These are phyloP conservation scores for Nitzschia sp. DNA, from an alignment of 108 stramenopile genomes.

Conservation along the genomic window DNA sequence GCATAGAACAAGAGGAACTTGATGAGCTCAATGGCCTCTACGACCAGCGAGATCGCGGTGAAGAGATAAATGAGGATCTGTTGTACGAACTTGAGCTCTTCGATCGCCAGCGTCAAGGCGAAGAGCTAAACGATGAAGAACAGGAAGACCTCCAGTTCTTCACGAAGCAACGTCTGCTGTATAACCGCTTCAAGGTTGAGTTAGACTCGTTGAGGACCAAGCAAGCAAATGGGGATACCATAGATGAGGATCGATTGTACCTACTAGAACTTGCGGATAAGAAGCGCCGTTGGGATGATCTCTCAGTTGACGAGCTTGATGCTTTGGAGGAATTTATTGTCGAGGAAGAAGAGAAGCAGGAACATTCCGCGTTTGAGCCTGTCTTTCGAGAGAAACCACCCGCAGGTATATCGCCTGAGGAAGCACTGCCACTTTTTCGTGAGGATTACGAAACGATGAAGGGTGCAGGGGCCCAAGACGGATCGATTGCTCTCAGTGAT, in stretches of 20 bases:
- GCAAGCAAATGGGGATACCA: slow-evolving; percentile 1
- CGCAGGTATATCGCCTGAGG: too few species aligned
- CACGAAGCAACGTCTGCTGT: neutral
- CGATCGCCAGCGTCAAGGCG: slow-evolving; percentile 24
- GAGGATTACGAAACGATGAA: too few species aligned
- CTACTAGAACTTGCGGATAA: slow-evolving; percentile 7
- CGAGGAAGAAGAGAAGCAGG: slow-evolving; percentile 1
- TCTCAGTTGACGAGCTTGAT: slow-evolving; percentile 8
- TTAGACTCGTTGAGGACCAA: neutral
- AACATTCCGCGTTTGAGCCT: too few species aligned
- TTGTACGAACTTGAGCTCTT: slow-evolving; percentile 31
- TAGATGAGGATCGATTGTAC: slow-evolving; percentile 16
- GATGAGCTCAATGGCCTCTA: slow-evolving; percentile 25
- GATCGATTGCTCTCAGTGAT: too few species aligned
- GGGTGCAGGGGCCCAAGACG: too few species aligned
- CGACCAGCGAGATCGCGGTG: slow-evolving; percentile 13
- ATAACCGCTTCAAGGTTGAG: slow-evolving; percentile 2
- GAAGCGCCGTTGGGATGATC: slow-evolving; percentile 1
- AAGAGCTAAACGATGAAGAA: slow-evolving; percentile 26
- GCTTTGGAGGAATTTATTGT: slow-evolving; percentile 6
- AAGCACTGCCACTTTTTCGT: too few species aligned
- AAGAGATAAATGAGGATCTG: slow-evolving; percentile 24
- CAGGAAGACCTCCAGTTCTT: slow-evolving; percentile 13
- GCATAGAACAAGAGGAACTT: neutral
- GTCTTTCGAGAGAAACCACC: too few species aligned